Conservation (phyloP, 768 basidiomycete species). For the Russula lepida region DNA sequence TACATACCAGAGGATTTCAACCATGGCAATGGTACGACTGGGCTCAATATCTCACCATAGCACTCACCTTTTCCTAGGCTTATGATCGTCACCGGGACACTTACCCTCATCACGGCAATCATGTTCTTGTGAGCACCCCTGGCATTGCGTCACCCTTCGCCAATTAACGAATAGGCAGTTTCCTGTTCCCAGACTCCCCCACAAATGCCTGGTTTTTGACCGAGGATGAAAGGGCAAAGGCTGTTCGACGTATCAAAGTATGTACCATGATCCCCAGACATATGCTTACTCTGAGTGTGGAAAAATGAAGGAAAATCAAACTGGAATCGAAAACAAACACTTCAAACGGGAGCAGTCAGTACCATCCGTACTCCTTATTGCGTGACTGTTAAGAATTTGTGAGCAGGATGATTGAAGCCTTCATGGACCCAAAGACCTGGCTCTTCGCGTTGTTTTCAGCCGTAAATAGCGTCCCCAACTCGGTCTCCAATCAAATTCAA, state of each 20-base stretch:
- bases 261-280: not conserved
- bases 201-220: constrained; percentile 71
- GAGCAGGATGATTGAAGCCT: constrained; percentile 56
- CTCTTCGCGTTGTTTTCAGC: constrained; percentile 62
- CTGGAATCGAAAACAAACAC: constrained; percentile 72
- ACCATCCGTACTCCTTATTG: not conserved
- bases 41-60: not conserved
- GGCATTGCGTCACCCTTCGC: not conserved
- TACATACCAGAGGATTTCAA: constrained; percentile 44
- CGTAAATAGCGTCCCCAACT: constrained; percentile 56
- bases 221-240: constrained; percentile 49
- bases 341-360: constrained; percentile 75
- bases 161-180: constrained; percentile 31
- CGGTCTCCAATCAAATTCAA: constrained; percentile 54
- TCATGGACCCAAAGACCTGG: constrained; percentile 67
- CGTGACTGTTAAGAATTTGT: not conserved
- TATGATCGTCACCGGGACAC: constrained; percentile 58
- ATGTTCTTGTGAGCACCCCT: constrained; percentile 42
- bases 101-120: constrained; percentile 46
- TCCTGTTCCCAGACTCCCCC: constrained; percentile 68
- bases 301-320: constrained; percentile 55
- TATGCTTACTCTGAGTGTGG: not conserved
- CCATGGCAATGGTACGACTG: constrained; percentile 62
- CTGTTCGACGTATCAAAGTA: constrained; percentile 58
- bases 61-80: constrained; percentile 34